These are phyloP conservation scores for Cucumis sativus DNA, from an alignment of 306 rosid species.

Conservation along the genomic window Cucumber_9930_V3 NC_026658.2:5789001-5789500, in stretches of 20 bases:
- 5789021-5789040: constrained; percentile 39
- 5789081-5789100: constrained; percentile 86
- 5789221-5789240: too few species aligned
- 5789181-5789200: background rate
- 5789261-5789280: too few species aligned
- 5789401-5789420: too few species aligned
- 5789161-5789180: constrained; percentile 44
- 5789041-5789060: constrained; percentile 41
- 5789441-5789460: background rate
- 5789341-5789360: too few species aligned
- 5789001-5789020: constrained; percentile 57
- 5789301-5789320: too few species aligned
- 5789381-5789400: too few species aligned
- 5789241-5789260: too few species aligned
- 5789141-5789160: constrained; percentile 47
- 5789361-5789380: too few species aligned
- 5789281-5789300: too few species aligned
- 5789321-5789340: too few species aligned
- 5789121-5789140: constrained; percentile 78
- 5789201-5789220: too few species aligned
- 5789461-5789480: background rate
- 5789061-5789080: constrained; percentile 54
- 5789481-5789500: background rate
- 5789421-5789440: background rate
- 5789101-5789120: constrained; percentile 85